Percentiles rank a stretch among this genome's conserved stretches.
Evolutionary conservation across 148 eudicot species (phyloP).

Genomic region (Vaccinium myrtillus): DNA sequence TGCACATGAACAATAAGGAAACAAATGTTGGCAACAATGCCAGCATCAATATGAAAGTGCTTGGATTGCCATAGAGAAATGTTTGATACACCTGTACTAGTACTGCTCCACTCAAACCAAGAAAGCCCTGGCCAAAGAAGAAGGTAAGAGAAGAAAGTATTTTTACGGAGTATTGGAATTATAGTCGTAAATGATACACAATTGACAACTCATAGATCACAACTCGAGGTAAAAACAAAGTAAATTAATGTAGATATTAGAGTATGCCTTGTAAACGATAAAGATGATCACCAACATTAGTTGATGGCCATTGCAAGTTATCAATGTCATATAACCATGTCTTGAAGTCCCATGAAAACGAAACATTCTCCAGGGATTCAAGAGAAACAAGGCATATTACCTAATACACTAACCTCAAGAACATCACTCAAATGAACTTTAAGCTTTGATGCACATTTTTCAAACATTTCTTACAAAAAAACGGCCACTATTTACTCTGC

Average conservation of each 20-base stretch:
- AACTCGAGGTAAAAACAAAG: background rate
- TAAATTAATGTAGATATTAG: background rate
- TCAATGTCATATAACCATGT: background rate
- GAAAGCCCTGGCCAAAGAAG: slow-evolving; percentile 61
- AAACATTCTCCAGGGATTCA: background rate
- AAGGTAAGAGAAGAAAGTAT: background rate
- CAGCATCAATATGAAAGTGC: slow-evolving; percentile 69
- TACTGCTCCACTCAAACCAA: slow-evolving; percentile 91
- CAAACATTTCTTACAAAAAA: too few species aligned
- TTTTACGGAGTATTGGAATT: background rate
- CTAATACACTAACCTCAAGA: background rate
- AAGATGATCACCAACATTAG: background rate
- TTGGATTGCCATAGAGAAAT: slow-evolving; percentile 52
- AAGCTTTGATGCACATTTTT: background rate
- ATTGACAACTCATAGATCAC: background rate
- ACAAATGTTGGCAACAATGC: slow-evolving; percentile 63
- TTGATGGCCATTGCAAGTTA: background rate
- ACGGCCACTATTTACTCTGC: too few species aligned
- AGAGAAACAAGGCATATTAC: background rate
- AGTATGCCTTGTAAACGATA: background rate
- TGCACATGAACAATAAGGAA: slow-evolving; percentile 59
- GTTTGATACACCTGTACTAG: slow-evolving; percentile 73
- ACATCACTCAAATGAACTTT: background rate
- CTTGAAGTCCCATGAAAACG: too few species aligned
- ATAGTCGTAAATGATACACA: background rate